Evolutionary conservation across 495 filamentous ascomycete species (phyloP).

Genomic region (Penicillium crystallinum): DNA sequence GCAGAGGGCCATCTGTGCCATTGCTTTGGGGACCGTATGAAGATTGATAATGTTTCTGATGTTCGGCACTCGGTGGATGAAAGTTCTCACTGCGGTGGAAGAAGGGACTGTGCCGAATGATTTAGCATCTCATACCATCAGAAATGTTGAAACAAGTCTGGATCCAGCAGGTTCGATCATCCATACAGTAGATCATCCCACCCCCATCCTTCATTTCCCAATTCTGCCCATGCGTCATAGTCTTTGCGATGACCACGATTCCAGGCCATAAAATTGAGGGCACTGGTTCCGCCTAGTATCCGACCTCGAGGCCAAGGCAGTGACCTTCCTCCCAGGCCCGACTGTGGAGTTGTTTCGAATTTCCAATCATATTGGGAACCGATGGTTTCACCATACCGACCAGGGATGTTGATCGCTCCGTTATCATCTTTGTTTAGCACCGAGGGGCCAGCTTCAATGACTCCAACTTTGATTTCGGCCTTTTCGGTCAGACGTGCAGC

Average conservation of each 20-base stretch:
- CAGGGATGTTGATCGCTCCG: constrained; percentile 38
- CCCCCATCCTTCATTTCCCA: constrained; percentile 12
- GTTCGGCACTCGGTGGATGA: constrained; percentile 30
- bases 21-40: constrained; percentile 27
- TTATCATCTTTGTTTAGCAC: constrained; percentile 25
- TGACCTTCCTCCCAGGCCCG: constrained; percentile 27
- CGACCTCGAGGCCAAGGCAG: constrained; percentile 35
- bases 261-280: constrained; percentile 48
- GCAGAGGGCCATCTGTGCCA: constrained; percentile 40
- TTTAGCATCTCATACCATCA: too few species aligned
- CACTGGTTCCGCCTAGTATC: constrained; percentile 40
- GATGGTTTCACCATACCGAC: constrained; percentile 36
- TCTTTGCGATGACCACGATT: constrained; percentile 43
- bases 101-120: too few species aligned
- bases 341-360: constrained; percentile 36
- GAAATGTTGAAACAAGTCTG: too few species aligned
- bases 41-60: constrained; percentile 24
- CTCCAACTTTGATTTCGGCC: constrained; percentile 33
- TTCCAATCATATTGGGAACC: constrained; percentile 42
- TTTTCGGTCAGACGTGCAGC: constrained; percentile 46
- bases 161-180: too few species aligned
- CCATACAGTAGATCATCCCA: constrained; percentile 15
- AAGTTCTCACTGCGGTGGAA: constrained; percentile 20
- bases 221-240: constrained; percentile 20
- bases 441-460: constrained; percentile 44